Percentiles rank a stretch among this genome's conserved stretches.
Evolutionary conservation across 768 basidiomycete genomes (phyloP).

Genomic region (Cantharellus anzutake): DNA sequence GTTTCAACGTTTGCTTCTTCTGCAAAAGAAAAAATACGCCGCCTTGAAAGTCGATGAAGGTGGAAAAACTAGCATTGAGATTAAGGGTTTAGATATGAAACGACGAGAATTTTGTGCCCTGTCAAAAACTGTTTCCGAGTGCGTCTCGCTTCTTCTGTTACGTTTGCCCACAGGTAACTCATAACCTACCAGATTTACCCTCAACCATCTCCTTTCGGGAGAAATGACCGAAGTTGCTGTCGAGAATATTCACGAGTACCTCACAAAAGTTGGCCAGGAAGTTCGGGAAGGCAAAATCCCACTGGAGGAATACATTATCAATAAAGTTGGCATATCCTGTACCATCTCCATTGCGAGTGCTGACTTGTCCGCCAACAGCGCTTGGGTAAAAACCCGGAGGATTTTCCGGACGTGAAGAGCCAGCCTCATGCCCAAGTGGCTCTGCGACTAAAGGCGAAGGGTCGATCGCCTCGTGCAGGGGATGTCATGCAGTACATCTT

Average conservation of each 20-base stretch:
- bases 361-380: conserved; percentile 30
- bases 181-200: conserved; percentile 42
- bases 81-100: conserved; percentile 99
- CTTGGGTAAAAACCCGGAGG: conserved; percentile 88
- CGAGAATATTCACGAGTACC: conserved; percentile 82
- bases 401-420: conserved; percentile 87
- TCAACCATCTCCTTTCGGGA: conserved; percentile 81
- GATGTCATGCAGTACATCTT: conserved; percentile 96
- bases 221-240: conserved; percentile 79
- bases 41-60: conserved; percentile 88
- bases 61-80: conserved; percentile 55
- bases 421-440: conserved; percentile 98
- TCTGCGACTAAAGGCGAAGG: conserved; percentile 68
- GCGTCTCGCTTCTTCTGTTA: conserved; percentile 15
- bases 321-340: conserved; percentile 39
- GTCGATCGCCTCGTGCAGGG: conserved; percentile 60
- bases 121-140: conserved; percentile 89
- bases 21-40: conserved; percentile 99
- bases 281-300: conserved; percentile 60
- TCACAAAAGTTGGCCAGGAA: conserved; percentile 53
- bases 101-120: conserved; percentile 84
- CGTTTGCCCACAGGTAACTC: background rate
- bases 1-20: conserved; percentile 75
- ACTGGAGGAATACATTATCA: conserved; percentile 87
- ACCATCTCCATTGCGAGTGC: background rate